Conservation (phyloP, 192 early-diverging fungal species). For the Oehlia diaphana region DNA sequence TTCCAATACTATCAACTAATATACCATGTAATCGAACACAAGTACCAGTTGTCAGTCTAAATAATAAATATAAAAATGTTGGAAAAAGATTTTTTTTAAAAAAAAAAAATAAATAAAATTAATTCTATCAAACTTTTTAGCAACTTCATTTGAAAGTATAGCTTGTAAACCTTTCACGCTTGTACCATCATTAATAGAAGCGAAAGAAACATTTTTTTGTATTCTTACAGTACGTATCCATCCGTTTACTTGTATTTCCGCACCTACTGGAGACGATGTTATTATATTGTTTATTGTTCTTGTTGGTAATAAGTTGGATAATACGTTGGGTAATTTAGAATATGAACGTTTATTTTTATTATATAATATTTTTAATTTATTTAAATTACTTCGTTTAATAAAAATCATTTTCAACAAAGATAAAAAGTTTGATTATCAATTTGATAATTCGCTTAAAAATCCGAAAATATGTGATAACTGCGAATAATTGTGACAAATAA, state of each 20-base stretch:
- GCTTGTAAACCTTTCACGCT: constrained; percentile 71
- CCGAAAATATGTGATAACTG: too few relatives aligned
- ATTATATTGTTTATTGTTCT: constrained; percentile 41
- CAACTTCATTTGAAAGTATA: constrained; percentile 50
- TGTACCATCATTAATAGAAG: constrained; percentile 78
- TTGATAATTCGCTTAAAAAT: too few relatives aligned
- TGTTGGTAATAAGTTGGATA: background rate
- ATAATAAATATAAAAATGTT: background rate
- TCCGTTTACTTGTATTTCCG: constrained; percentile 58
- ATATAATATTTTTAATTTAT: background rate
- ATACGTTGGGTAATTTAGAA: background rate
- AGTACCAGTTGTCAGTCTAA: constrained; percentile 70
- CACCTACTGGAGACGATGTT: constrained; percentile 30
- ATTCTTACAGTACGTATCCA: constrained; percentile 84
- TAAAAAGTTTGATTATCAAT: too few relatives aligned
- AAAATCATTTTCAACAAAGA: background rate
- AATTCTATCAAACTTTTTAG: constrained; percentile 49
- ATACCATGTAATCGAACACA: constrained; percentile 70
- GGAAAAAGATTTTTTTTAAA: background rate
- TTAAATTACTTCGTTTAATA: background rate
- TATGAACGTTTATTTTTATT: background rate
- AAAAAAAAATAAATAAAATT: background rate
- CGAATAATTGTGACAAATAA: too few relatives aligned
- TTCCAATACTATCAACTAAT: constrained; percentile 65
- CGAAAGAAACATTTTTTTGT: constrained; percentile 78